Percentiles rank a stretch among this genome's conserved stretches.
phyloP scores from a whole-genome alignment of 306 rosid species.

The Quercus wislizeni region DNA sequence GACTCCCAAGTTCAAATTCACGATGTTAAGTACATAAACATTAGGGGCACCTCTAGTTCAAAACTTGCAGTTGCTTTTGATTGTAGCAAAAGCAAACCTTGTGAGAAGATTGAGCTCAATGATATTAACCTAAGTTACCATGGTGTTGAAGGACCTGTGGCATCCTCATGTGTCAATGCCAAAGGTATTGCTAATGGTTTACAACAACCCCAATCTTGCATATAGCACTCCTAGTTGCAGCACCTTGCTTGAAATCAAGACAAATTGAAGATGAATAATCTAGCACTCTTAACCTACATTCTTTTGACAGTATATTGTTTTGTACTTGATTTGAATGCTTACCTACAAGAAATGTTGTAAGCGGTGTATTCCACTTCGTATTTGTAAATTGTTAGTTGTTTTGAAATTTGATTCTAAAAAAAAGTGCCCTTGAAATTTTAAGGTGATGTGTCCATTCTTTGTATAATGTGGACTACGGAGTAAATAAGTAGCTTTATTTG shows the following conservation, averaged over 20 bases:
- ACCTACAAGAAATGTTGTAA: no score
- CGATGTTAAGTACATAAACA: conserved; percentile 17
- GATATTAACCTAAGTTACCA: conserved; percentile 2
- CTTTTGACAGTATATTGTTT: no score
- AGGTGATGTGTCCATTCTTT: no score
- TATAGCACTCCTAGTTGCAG: neutral
- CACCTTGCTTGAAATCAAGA: neutral
- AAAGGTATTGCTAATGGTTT: conserved; percentile 15
- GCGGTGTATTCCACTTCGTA: no score
- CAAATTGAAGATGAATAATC: neutral
- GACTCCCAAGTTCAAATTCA: conserved; percentile 15
- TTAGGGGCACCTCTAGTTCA: conserved; percentile 27
- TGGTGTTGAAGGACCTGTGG: neutral
- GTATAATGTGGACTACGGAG: no score
- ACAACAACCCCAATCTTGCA: conserved; percentile 8
- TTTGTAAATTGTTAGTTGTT: no score
- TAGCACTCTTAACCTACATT: neutral
- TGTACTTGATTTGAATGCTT: no score
- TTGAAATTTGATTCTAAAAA: no score
- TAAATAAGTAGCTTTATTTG: no score
- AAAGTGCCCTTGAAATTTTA: no score
- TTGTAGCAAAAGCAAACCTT: conserved; percentile 27
- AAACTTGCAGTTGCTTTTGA: conserved; percentile 6
- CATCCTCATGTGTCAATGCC: conserved; percentile 12
- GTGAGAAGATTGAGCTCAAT: conserved; percentile 6